Conservation (phyloP, 1,284 basidiomycete genomes). For the Cutaneotrichosporon daszewskae region DNA sequence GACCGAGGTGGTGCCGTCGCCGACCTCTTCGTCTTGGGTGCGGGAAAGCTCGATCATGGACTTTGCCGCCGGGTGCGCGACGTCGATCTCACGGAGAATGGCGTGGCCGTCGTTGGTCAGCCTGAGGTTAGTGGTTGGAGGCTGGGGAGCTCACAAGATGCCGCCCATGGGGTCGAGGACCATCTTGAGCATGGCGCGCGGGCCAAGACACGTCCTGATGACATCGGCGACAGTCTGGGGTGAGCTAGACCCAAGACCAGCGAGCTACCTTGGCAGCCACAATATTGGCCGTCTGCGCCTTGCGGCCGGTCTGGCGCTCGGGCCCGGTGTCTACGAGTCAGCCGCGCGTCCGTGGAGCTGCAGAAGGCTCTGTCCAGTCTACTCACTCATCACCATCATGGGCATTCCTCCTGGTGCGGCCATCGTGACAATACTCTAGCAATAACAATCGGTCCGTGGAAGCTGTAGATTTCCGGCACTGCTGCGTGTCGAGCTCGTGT, state of each 20-base stretch:
- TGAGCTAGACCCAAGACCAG: background rate
- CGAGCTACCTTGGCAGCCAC: constrained; percentile 89
- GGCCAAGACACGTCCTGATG: constrained; percentile 95
- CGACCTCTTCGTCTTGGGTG: constrained; percentile 98
- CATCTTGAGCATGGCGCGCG: constrained; percentile 99
- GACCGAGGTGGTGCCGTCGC: constrained; percentile 94
- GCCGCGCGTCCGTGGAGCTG: background rate
- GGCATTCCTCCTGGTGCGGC: constrained; percentile 42
- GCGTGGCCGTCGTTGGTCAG: constrained; percentile 98
- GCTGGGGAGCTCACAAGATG: constrained; percentile 61
- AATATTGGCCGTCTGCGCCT: constrained; percentile 96
- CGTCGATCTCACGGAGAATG: constrained; percentile 94
- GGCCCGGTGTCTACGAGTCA: constrained; percentile 74
- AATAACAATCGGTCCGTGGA: too few species aligned
- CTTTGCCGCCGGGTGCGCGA: constrained; percentile 96
- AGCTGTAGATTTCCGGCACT: too few species aligned
- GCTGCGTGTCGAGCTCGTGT: too few species aligned
- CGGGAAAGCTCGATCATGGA: constrained; percentile 97
- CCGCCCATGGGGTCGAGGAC: constrained; percentile 97
- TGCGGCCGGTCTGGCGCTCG: constrained; percentile 86
- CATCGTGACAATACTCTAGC: too few species aligned
- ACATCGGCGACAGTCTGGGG: constrained; percentile 93
- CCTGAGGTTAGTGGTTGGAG: constrained; percentile 47
- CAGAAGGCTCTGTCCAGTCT: too few species aligned
- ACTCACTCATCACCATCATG: constrained; percentile 52